A percentile compares a stretch with the other conserved stretches of the same genome.
phyloP scores from a whole-genome alignment of 2,329 filamentous ascomycete genomes.

The Westerdykella ornata region DNA sequence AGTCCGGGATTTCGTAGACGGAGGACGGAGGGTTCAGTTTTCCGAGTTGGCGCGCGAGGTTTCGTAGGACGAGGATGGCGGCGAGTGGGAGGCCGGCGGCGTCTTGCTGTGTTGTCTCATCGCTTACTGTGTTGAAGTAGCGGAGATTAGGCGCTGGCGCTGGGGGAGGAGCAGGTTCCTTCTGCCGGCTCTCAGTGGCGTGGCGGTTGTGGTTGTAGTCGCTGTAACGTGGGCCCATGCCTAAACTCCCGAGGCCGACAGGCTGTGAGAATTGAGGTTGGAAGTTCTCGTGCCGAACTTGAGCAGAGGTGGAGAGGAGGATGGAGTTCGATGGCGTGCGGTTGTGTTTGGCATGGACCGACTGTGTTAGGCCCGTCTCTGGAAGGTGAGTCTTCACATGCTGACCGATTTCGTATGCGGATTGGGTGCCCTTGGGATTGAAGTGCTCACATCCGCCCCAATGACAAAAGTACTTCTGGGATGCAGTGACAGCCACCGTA shows the following conservation, averaged over 20 bases:
- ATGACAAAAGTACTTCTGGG: constrained; percentile 51
- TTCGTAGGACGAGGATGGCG: constrained; percentile 68
- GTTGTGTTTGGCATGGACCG: constrained; percentile 42
- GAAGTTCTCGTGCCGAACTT: constrained; percentile 22
- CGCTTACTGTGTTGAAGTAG: constrained; percentile 44
- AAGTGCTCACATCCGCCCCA: constrained; percentile 63
- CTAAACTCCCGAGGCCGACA: constrained; percentile 23
- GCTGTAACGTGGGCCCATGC: constrained; percentile 19
- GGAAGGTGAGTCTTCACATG: constrained; percentile 66
- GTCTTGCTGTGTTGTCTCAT: constrained; percentile 45
- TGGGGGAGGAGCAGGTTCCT: constrained; percentile 8
- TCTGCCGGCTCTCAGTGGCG: constrained; percentile 17
- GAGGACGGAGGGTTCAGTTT: constrained; percentile 30
- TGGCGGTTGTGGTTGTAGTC: constrained; percentile 11
- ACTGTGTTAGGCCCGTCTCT: constrained; percentile 35
- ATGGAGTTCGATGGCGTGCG: constrained; percentile 38
- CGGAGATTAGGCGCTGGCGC: constrained; percentile 26
- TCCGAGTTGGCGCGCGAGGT: constrained; percentile 54
- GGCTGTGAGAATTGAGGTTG: constrained; percentile 26
- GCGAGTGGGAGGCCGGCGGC: constrained; percentile 74
- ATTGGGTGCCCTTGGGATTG: constrained; percentile 27
- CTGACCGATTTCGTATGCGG: constrained; percentile 47
- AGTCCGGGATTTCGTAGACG: constrained; percentile 20
- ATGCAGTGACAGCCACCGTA: constrained; percentile 41
- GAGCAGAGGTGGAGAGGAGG: constrained; percentile 22